These are phyloP conservation scores for Thuidium tamariscinum DNA, from an alignment of 225 moss, liverwort and hornwort species.

Conservation along the genomic window DNA sequence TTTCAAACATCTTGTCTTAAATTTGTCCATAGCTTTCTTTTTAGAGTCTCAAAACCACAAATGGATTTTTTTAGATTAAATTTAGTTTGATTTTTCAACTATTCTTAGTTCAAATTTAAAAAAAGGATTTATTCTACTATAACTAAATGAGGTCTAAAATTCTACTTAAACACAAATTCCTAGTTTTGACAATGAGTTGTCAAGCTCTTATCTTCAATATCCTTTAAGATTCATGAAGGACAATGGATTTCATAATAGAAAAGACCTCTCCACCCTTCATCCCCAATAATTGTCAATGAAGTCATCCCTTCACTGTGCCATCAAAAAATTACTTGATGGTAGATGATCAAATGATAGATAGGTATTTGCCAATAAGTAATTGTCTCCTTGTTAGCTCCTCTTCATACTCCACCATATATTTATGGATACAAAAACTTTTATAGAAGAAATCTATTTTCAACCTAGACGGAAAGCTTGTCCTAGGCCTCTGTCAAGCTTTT, in stretches of 20 bases:
- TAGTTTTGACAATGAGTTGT: neutral
- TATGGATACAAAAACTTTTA: neutral
- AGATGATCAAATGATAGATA: neutral
- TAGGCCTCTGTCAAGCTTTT: fast-evolving
- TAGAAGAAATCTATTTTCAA: fast-evolving
- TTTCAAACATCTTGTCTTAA: neutral
- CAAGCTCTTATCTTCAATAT: neutral
- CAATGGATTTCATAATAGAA: neutral
- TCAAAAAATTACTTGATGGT: neutral
- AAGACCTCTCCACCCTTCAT: too few species aligned
- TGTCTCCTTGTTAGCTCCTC: neutral
- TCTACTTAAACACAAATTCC: neutral
- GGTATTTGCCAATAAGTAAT: neutral
- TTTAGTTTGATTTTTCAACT: fast-evolving
- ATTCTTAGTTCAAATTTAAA: fast-evolving
- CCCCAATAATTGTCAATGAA: fast-evolving
- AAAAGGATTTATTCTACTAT: neutral
- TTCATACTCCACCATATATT: fast-evolving
- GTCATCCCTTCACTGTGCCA: neutral
- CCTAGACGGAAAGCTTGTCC: fast-evolving
- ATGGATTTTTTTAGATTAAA: fast-evolving
- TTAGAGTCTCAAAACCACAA: neutral
- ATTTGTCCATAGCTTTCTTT: neutral
- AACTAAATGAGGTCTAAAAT: neutral
- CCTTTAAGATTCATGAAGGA: neutral